A percentile compares a stretch with the other conserved stretches of the same genome.
These are phyloP conservation scores for Paxillus rubicundulus DNA, from an alignment of 768 basidiomycete species.

Conservation along the genomic window DNA sequence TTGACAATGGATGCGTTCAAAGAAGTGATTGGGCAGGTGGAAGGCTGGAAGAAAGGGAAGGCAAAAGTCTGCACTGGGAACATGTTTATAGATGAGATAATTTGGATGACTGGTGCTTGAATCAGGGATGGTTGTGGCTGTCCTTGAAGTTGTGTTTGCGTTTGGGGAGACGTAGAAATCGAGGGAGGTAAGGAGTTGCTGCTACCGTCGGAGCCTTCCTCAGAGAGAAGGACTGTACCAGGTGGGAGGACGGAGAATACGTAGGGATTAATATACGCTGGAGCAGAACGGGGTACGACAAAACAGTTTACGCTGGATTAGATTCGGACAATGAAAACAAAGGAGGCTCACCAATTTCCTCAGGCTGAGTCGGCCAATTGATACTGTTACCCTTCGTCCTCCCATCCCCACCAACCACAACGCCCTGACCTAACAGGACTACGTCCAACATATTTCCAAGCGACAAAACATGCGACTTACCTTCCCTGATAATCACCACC, in stretches of 20 bases:
- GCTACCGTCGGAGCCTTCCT: constrained; percentile 18
- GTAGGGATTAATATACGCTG: constrained; percentile 76
- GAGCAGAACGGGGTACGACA: constrained; percentile 57
- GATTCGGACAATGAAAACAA: background rate
- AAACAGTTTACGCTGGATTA: constrained; percentile 55
- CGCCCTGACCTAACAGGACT: constrained; percentile 54
- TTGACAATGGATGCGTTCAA: constrained; percentile 1
- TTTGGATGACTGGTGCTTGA: constrained; percentile 61
- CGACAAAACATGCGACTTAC: constrained; percentile 43
- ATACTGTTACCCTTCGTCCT: constrained; percentile 51
- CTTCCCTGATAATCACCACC: constrained; percentile 72
- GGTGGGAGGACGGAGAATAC: constrained; percentile 72
- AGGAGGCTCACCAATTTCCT: constrained; percentile 61
- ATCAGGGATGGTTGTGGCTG: constrained; percentile 37
- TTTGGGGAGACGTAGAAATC: constrained; percentile 6
- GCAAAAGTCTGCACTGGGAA: constrained; percentile 57
- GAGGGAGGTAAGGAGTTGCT: constrained; percentile 14
- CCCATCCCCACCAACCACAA: constrained; percentile 61
- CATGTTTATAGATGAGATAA: constrained; percentile 69
- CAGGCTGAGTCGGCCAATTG: constrained; percentile 77
- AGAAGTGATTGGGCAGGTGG: constrained; percentile 10
- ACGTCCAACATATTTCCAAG: background rate
- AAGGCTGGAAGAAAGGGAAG: constrained; percentile 54
- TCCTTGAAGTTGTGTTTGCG: constrained; percentile 22
- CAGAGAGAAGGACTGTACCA: constrained; percentile 48